Evolutionary conservation across 805 yeast species (phyloP).

Genomic region (Kodamaea restingae): DNA sequence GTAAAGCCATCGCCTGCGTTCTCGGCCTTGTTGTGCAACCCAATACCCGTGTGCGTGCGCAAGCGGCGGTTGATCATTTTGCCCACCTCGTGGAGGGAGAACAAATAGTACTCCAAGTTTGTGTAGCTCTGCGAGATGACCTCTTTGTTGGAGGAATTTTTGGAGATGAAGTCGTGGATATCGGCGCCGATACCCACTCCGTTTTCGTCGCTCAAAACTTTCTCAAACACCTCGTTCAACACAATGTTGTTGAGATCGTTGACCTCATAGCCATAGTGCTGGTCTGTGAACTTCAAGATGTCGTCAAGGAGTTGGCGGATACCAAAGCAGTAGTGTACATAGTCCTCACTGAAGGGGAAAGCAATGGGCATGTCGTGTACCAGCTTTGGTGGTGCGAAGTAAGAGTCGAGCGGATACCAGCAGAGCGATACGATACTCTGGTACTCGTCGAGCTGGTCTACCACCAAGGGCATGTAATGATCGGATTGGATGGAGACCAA

Average conservation of each 20-base stretch:
- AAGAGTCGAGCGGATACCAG: conserved; percentile 61
- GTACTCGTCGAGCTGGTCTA: conserved; percentile 56
- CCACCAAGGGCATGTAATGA: conserved; percentile 82
- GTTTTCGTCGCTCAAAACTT: conserved; percentile 49
- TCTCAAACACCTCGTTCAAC: conserved; percentile 60
- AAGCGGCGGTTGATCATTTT: conserved; percentile 36
- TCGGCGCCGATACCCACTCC: conserved; percentile 56
- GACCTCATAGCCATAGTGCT: conserved; percentile 60
- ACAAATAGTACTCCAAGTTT: conserved; percentile 80
- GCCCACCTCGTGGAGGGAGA: conserved; percentile 69
- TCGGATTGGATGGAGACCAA: conserved; percentile 63
- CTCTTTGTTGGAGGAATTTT: conserved; percentile 76
- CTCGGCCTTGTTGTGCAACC: conserved; percentile 38
- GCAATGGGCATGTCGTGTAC: conserved; percentile 55
- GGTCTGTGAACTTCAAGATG: conserved; percentile 60
- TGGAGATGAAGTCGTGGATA: conserved; percentile 53
- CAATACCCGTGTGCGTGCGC: conserved; percentile 34
- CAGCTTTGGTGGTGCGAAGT: conserved; percentile 37
- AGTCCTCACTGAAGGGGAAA: conserved; percentile 81
- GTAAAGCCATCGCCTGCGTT: conserved; percentile 30
- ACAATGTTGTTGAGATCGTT: conserved; percentile 55
- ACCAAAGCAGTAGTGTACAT: conserved; percentile 81
- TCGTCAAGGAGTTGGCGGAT: conserved; percentile 61
- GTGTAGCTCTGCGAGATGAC: conserved; percentile 85
- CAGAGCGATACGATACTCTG: conserved; percentile 59